Percentiles rank a stretch among this genome's conserved stretches.
phyloP scores from a whole-genome alignment of 2,329 filamentous ascomycete genomes.

The Hymenoscyphus repandus region DNA sequence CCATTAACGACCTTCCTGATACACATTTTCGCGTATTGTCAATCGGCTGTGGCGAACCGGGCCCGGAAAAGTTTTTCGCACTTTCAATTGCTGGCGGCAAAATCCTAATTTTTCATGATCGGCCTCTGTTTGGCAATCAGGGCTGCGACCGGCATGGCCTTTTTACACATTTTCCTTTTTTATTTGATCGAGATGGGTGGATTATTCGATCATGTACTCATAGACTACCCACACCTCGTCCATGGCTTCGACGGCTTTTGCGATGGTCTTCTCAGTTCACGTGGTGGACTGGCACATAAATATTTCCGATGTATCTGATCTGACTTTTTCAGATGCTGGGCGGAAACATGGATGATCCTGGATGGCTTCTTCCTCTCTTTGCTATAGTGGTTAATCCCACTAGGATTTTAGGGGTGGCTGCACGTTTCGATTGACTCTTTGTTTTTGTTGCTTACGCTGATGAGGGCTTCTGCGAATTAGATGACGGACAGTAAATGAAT shows the following conservation, averaged over 20 bases:
- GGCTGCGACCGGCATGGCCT: constrained; percentile 12
- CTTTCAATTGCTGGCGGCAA: constrained; percentile 20
- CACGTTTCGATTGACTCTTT: not conserved
- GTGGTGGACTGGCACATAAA: constrained; percentile 12
- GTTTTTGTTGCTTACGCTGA: constrained; percentile 7
- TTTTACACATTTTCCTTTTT: constrained; percentile 21
- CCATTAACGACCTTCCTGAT: constrained; percentile 17
- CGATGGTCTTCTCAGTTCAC: constrained; percentile 8
- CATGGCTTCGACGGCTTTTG: constrained; percentile 18
- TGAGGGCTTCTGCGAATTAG: constrained; percentile 7
- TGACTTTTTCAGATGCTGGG: constrained; percentile 9
- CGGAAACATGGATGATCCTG: constrained; percentile 13
- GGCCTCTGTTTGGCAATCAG: constrained; percentile 4
- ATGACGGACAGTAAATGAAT: constrained; percentile 14
- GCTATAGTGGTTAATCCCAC: not conserved
- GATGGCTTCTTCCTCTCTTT: not conserved
- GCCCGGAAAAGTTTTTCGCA: constrained; percentile 30
- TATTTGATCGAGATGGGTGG: constrained; percentile 16
- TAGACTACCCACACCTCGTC: constrained; percentile 21
- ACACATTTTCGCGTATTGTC: constrained; percentile 27
- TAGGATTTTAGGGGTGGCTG: constrained; percentile 5
- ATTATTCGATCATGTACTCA: constrained; percentile 27
- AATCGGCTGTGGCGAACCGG: constrained; percentile 27
- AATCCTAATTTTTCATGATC: constrained; percentile 21
- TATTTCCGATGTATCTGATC: constrained; percentile 16